Conservation (phyloP, 352 stramenopile genomes). For the Globisporangium cystogenes region DNA sequence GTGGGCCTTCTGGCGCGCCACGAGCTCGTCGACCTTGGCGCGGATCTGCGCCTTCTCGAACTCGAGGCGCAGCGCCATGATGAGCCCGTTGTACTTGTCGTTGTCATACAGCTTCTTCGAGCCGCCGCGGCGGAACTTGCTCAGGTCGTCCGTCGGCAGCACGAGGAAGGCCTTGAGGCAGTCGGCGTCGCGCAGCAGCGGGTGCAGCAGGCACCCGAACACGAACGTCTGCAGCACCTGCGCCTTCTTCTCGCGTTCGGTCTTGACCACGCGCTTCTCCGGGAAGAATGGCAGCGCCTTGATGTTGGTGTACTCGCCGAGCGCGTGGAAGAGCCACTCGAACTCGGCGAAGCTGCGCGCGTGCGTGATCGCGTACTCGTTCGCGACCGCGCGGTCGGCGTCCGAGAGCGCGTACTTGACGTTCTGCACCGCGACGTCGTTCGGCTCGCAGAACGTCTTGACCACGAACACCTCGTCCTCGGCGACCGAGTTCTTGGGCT, state of each 20-base stretch:
- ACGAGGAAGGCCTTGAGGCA: slow-evolving; percentile 83
- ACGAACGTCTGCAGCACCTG: slow-evolving; percentile 67
- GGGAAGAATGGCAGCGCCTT: slow-evolving; percentile 81
- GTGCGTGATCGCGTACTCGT: slow-evolving; percentile 76
- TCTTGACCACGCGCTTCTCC: slow-evolving; percentile 49
- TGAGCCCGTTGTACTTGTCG: slow-evolving; percentile 74
- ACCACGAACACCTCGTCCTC: slow-evolving; percentile 65
- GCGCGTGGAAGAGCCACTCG: slow-evolving; percentile 71
- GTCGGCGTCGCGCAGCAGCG: slow-evolving; percentile 70
- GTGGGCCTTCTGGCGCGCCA: slow-evolving; percentile 63
- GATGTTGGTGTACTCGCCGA: slow-evolving; percentile 73
- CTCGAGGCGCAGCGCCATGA: slow-evolving; percentile 74
- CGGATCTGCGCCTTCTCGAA: slow-evolving; percentile 84
- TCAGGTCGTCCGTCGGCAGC: slow-evolving; percentile 60
- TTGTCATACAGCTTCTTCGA: slow-evolving; percentile 77
- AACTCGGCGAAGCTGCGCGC: slow-evolving; percentile 74
- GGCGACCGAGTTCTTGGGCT: slow-evolving; percentile 30
- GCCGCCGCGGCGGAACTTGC: slow-evolving; percentile 58
- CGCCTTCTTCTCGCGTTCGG: slow-evolving; percentile 47
- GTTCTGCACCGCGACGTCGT: slow-evolving; percentile 43
- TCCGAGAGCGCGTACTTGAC: slow-evolving; percentile 50
- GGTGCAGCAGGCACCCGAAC: slow-evolving; percentile 77
- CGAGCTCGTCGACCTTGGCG: slow-evolving; percentile 66
- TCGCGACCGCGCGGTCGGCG: slow-evolving; percentile 55
- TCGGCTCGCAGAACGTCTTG: slow-evolving; percentile 79